phyloP scores from a whole-genome alignment of 2,329 filamentous ascomycete species.

The Fusarium neocosmosporiellum region DNA sequence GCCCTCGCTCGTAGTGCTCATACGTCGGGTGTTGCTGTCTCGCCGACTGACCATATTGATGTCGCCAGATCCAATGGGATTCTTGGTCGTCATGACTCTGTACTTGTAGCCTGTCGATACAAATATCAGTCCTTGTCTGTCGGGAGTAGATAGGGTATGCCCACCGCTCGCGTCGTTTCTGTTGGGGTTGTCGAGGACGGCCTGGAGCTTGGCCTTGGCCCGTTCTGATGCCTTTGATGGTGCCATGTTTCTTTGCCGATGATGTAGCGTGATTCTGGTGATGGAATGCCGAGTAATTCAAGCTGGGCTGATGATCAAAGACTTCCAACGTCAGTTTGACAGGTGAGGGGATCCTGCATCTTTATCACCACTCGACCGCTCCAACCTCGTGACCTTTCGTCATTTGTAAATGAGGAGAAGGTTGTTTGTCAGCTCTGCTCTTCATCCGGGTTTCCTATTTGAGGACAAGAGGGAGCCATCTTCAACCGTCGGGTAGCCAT shows the following conservation, averaged over 20 bases:
- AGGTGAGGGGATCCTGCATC: constrained; percentile 16
- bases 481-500: constrained; percentile 12
- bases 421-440: constrained; percentile 23
- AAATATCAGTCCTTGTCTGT: neutral
- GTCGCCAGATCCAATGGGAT: constrained; percentile 25
- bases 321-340: neutral
- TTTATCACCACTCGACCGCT: constrained; percentile 10
- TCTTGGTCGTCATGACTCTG: constrained; percentile 34
- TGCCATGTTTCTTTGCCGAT: constrained; percentile 12
- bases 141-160: accelerated
- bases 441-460: constrained; percentile 11
- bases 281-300: neutral
- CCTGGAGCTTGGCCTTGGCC: constrained; percentile 34
- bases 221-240: constrained; percentile 31
- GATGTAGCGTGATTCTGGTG: neutral
- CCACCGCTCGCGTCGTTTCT: constrained; percentile 29
- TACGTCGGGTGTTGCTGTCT: constrained; percentile 28
- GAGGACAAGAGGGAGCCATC: constrained; percentile 17
- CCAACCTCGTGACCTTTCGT: constrained; percentile 22
- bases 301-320: neutral
- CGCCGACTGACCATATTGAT: constrained; percentile 28
- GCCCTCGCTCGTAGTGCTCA: constrained; percentile 28
- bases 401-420: neutral
- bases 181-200: constrained; percentile 28
- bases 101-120: constrained; percentile 21